phyloP scores from a whole-genome alignment of 163 green algal species.

The Smithsoniella earleae region DNA sequence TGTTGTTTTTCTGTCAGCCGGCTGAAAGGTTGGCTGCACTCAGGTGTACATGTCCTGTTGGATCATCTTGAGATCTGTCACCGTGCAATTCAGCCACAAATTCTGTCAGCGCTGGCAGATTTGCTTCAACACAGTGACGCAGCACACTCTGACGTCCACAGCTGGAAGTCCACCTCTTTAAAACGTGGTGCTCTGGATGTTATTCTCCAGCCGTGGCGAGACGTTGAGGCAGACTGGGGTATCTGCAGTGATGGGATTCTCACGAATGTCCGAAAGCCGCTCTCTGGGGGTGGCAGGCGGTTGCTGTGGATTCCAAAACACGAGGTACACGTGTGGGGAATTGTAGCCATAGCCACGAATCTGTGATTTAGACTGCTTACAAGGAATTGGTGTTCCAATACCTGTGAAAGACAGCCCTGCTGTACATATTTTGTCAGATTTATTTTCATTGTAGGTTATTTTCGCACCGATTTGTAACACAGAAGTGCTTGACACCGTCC shows the following conservation, averaged over 20 bases:
- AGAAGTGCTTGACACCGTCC: background rate
- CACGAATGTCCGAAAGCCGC: conserved; percentile 10
- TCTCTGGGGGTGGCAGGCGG: background rate
- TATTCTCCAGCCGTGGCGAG: background rate
- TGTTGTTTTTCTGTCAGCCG: too few species aligned
- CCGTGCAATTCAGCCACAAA: background rate
- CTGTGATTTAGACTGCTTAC: too few species aligned
- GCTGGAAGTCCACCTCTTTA: background rate
- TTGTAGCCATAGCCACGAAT: background rate
- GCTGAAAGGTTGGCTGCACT: too few species aligned
- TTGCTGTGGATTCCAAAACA: conserved; percentile 14
- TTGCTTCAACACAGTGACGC: background rate
- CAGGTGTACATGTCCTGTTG: background rate
- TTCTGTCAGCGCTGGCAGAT: background rate
- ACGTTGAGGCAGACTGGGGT: conserved; percentile 5
- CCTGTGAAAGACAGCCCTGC: background rate
- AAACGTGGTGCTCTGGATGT: background rate
- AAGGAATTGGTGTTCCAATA: too few species aligned
- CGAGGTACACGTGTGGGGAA: background rate
- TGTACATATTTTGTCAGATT: background rate
- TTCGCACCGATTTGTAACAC: too few species aligned
- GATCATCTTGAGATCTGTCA: background rate
- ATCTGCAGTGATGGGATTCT: conserved; percentile 6
- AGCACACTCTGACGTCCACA: background rate
- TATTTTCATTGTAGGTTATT: background rate